Base-by-base conservation (phyloP, 2,329 filamentous ascomycete species). In the Aspergillus transmontanensis region DNA sequence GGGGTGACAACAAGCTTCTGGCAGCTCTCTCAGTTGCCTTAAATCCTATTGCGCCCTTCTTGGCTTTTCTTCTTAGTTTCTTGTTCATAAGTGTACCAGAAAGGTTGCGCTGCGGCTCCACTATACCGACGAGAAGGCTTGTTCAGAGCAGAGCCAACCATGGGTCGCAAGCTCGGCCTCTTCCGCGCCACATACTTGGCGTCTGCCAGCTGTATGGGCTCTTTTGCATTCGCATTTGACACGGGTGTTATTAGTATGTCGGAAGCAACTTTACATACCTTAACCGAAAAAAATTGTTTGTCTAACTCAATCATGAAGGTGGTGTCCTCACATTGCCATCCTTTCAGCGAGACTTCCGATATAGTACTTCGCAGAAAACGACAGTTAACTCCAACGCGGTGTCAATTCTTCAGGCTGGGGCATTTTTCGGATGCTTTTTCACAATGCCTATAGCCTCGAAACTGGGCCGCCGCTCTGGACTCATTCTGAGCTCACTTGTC, bases 361-460 rank as follows among this genome's bases (percentile, higher is more conserved):
- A 72, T 46, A 73, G 72, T 23, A 73, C 73, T n/a, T 69, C 72
- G 9, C 71, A 80, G 57, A 73, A 77, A 58, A 82, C 80, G 1
- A 75, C 73, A 4, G 73, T 80, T 64, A 82, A 80, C 62, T 81
- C 81, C 5, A 81, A 84, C 56, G 79, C 81, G 41, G 81, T 84
- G 23, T 79, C 79, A 0, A 78, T 85, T 4, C 80, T 84, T 9
- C 82, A 84, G 59, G 80, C 81, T 1, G 83, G 83, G 26, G 82
- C 82, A 43, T 86, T 85, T 67, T 81, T 84, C 60, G 82, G 82
- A 51, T 83, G 82, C 62, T 81, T 85, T 60, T 68, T 78, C 59
- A 80, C 82, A 57, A 82, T 79, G 60, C 81, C 82, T 0, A 62
- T 84, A 23, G 81, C 80, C 7, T 76, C 80, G 34, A 72, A 73